A percentile compares a stretch with the other conserved stretches of the same genome.
Evolutionary conservation across 129 eudicot species (phyloP).

Genomic region (Mikania micrantha): DNA sequence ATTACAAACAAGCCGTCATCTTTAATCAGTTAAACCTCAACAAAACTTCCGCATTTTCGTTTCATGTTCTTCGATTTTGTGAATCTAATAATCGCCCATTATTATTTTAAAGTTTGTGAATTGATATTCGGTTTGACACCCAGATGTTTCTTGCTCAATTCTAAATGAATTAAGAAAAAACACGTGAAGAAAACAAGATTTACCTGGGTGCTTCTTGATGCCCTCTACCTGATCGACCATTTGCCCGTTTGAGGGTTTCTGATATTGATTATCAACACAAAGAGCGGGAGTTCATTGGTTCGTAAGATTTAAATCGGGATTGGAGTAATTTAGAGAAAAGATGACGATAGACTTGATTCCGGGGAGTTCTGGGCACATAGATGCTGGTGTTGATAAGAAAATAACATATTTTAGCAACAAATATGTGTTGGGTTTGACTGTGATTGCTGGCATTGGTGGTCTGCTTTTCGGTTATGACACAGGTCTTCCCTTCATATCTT

Average conservation of each 20-base stretch:
- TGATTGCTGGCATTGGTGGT: constrained; percentile 93
- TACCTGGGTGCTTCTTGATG: constrained; percentile 9
- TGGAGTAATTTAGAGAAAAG: neutral
- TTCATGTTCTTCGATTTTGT: neutral
- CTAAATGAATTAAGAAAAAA: neutral
- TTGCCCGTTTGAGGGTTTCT: constrained; percentile 9
- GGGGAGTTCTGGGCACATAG: constrained; percentile 62
- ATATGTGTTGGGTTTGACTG: constrained; percentile 74
- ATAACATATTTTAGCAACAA: constrained; percentile 69
- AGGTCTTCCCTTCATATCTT: constrained; percentile 29
- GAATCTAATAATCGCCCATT: constrained; percentile 1
- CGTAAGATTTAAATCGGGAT: neutral
- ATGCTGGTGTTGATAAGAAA: constrained; percentile 33
- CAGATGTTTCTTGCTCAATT: constrained; percentile 1
- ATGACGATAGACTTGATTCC: constrained; percentile 56
- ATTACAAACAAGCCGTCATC: constrained; percentile 3
- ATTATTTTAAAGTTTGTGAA: neutral
- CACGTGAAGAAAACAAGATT: neutral
- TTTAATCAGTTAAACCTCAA: neutral
- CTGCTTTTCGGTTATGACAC: constrained; percentile 91
- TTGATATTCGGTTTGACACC: neutral
- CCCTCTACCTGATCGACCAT: constrained; percentile 13
- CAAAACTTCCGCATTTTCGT: neutral
- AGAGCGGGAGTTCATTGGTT: neutral
- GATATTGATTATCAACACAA: neutral